Conservation (phyloP, 2,329 filamentous ascomycete genomes). For the Apiospora saccharicola region DNA sequence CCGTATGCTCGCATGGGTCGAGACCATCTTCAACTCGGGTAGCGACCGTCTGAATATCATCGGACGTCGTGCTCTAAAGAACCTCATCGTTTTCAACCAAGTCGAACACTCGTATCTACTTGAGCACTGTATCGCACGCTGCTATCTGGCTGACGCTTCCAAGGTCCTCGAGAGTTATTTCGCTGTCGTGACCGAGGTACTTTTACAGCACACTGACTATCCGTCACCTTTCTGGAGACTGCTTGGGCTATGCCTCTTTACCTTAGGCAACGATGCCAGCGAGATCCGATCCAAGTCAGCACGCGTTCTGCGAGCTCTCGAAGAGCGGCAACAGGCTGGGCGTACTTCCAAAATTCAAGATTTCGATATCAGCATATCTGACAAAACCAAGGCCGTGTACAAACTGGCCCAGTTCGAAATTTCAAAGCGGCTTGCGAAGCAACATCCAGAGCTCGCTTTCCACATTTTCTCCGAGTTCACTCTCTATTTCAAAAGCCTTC, state of each 20-base stretch:
- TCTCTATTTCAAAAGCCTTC: conserved; percentile 87
- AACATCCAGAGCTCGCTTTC: conserved; percentile 89
- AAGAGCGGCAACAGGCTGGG: conserved; percentile 76
- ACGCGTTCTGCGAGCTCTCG: conserved; percentile 79
- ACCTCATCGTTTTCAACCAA: conserved; percentile 88
- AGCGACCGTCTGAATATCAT: conserved; percentile 94
- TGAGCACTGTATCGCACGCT: conserved; percentile 89
- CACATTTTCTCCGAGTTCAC: conserved; percentile 97
- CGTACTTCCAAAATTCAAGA: conserved; percentile 92
- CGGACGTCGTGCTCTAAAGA: conserved; percentile 85
- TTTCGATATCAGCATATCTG: conserved; percentile 97
- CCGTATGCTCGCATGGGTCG: conserved; percentile 94
- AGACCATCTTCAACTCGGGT: conserved; percentile 89
- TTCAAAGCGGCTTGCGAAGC: conserved; percentile 86
- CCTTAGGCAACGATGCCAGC: conserved; percentile 88
- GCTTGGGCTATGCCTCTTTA: conserved; percentile 87
- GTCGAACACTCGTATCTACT: conserved; percentile 80
- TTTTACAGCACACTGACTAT: conserved; percentile 84
- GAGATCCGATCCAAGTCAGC: conserved; percentile 90
- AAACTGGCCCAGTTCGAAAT: conserved; percentile 98
- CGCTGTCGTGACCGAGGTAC: conserved; percentile 85
- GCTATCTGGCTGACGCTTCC: conserved; percentile 80
- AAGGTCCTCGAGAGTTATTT: conserved; percentile 97
- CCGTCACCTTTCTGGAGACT: conserved; percentile 90
- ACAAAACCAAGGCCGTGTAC: conserved; percentile 98